Evolutionary conservation across 768 basidiomycete species (phyloP), one percentile per base, ranked within the genome.

Genomic region (Gelatoporia subvermispora): DNA sequence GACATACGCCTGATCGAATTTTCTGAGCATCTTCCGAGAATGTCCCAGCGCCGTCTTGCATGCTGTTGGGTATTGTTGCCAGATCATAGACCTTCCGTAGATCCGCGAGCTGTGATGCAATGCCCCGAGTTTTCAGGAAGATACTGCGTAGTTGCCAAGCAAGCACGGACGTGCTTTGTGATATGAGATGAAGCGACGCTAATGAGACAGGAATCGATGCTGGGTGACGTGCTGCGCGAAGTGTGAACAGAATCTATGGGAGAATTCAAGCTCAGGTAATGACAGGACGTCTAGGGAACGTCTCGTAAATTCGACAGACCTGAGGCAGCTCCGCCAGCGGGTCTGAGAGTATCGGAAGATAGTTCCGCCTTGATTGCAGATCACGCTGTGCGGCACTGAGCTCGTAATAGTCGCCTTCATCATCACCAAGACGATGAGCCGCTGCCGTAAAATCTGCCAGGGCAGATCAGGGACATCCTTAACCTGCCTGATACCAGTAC

Each of bases 1-100:
- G 4, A 23, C 76, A 68, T 13, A 83, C 68, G 3, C 85, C 85
- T 18, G 66, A 47, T 20, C 62, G 59, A 9, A 77, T 60, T 39
- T 52, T 55, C 43, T 55, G 49, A 22, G 48, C 50, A 31, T 55
- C 54, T 35, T 58, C 57, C 1, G 57, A 54, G 52, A 55, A 58
- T 16, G 57, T 51, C 34, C 46, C 35, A 1, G 28, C 49, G 4
- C 57, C 57, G 35, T 58, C 57, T 17, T 28, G 43, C 15, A 58
- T 48, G 13, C 50, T 49, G 38, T 58, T 58, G 5, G 53, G 50
- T 22, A 58, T 58, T 20, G 49, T 45, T 20, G 49, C 50, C 16
- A 58, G 47, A 13, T 49, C 47, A 31, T 58, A 58, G 16, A 55
- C 37, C 37, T 52, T 51, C 31, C 57, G 57, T 11, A 58, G 49